Evolutionary conservation across 2,329 filamentous ascomycete genomes (phyloP), one percentile per base, ranked within the genome.

Genomic region (Colletotrichum noveboracense): DNA sequence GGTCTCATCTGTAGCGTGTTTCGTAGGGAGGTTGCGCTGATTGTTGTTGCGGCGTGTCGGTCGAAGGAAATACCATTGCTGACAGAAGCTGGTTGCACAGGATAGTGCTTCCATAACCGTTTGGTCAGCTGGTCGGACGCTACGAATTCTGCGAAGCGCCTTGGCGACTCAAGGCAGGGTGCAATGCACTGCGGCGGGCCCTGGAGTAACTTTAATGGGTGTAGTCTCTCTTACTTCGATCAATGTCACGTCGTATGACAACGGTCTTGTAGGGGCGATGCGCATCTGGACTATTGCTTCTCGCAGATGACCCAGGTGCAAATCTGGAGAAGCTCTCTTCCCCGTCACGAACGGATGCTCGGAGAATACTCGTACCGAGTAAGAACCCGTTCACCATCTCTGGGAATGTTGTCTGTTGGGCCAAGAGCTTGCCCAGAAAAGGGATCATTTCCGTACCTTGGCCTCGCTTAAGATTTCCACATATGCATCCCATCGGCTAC

Each of bases 201-300:
- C n/a, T 13, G 0, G 12, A 21, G n/a, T 4, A 13, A 0, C 43
- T 21, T 21, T 1, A 10, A 21, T 24, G 10, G 43, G 10, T 12
- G 10, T 7, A 3, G 43, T 7, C 10, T 7, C 3, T 52, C n/a
- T 52, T 1, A 21, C 5, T 52, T 52, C 10, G 43, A 4, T 52
- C n/a, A 9, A 4, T 52, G n/a, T 7, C n/a, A 0, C n/a, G 5
- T 52, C 43, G 43, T 13, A 21, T 52, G 3, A 13, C 10, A 13
- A 2, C n/a, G 0, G 9, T 1, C 2, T 48, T 43, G 16, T 48
- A 13, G 1, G 43, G 2, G 43, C 43, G 43, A 52, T 6, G 10
- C n/a, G 10, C 43, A 52, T 21, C n/a, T 3, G 43, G n/a, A 21
- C 43, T 52, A 5, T 52, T 52, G n/a, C 38, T 48, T 48, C 18